These are phyloP conservation scores for Talaromyces sp. DNA, from an alignment of 2,329 filamentous ascomycete species.

Conservation along the genomic window DNA sequence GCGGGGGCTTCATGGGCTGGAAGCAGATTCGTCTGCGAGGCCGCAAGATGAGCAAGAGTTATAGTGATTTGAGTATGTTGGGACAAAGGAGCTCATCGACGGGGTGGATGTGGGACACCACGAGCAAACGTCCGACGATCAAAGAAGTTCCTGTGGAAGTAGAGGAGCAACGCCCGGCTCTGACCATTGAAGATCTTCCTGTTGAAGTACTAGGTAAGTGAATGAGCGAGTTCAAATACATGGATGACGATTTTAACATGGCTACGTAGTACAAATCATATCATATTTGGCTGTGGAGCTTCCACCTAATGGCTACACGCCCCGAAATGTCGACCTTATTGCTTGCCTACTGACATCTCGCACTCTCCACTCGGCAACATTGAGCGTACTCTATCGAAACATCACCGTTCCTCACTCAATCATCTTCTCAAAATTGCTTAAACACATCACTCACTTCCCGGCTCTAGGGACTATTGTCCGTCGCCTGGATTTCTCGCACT, in stretches of 20 bases:
- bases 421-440: conserved; percentile 77
- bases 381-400: conserved; percentile 72
- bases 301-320: conserved; percentile 69
- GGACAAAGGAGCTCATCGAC: conserved; percentile 32
- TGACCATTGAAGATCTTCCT: conserved; percentile 65
- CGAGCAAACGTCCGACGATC: conserved; percentile 23
- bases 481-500: conserved; percentile 79
- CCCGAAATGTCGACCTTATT: conserved; percentile 75
- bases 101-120: conserved; percentile 44
- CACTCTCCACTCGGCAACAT: conserved; percentile 67
- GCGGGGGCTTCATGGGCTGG: conserved; percentile 45
- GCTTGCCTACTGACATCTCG: conserved; percentile 73
- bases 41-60: conserved; percentile 44
- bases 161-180: conserved; percentile 27
- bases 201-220: conserved; percentile 67
- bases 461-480: conserved; percentile 71
- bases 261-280: conserved; percentile 63
- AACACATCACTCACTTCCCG: conserved; percentile 64
- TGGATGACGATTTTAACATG: conserved; percentile 15
- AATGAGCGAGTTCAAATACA: neutral
- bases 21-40: conserved; percentile 46
- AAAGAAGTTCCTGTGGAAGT: conserved; percentile 26
- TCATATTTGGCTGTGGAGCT: conserved; percentile 71
- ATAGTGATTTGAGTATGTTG: conserved; percentile 40
- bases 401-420: conserved; percentile 80